phyloP scores from a whole-genome alignment of 257 asterid species.

The Nicotiana benthamiana region DNA sequence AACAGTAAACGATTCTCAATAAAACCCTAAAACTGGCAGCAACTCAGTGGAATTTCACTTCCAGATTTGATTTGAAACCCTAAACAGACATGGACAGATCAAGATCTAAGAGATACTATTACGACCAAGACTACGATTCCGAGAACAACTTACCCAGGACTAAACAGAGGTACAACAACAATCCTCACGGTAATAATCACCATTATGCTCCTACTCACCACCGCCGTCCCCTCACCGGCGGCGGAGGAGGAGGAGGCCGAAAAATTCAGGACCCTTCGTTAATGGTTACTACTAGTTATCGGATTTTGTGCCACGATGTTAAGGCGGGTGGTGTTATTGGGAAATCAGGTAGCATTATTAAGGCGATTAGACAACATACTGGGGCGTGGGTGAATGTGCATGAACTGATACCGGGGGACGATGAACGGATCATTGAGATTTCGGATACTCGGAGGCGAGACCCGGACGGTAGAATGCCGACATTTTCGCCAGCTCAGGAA shows the following conservation, averaged over 20 bases:
- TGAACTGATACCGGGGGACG: constrained; percentile 76
- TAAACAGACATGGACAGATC: constrained; percentile 59
- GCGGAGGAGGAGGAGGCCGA: constrained; percentile 42
- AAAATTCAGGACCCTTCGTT: constrained; percentile 44
- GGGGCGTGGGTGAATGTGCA: constrained; percentile 97
- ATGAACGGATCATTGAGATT: constrained; percentile 90
- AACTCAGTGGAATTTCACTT: background rate
- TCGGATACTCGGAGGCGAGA: constrained; percentile 65
- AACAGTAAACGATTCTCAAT: background rate
- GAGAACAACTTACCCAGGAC: constrained; percentile 46
- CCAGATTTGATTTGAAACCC: background rate
- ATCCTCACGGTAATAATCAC: background rate
- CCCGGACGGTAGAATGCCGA: constrained; percentile 66
- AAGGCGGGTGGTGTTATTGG: constrained; percentile 97
- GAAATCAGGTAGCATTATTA: constrained; percentile 79
- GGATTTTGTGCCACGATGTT: constrained; percentile 72
- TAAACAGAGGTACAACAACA: constrained; percentile 13
- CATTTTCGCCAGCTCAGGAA: constrained; percentile 84
- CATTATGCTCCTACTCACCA: constrained; percentile 6
- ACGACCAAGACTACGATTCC: constrained; percentile 70
- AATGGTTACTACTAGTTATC: constrained; percentile 78
- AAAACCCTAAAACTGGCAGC: background rate
- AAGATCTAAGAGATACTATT: constrained; percentile 73
- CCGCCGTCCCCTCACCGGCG: constrained; percentile 14
- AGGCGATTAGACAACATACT: constrained; percentile 81